Percentiles rank a stretch among this genome's conserved stretches.
phyloP scores from a whole-genome alignment of 495 filamentous ascomycete species.

The Aspergillus funiculosus region DNA sequence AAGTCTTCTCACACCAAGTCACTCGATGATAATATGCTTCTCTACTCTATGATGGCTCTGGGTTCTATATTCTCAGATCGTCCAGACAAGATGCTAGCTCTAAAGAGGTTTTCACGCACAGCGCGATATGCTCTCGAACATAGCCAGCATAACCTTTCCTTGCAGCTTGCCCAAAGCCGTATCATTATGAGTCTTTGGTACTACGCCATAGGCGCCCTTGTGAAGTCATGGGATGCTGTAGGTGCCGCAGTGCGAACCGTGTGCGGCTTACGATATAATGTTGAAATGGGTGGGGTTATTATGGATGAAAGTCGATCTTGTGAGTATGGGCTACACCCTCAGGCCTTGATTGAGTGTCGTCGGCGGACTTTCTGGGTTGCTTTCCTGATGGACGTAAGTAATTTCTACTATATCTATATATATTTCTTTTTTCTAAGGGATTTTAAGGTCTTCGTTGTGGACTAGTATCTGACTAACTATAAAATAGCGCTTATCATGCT shows the following conservation, averaged over 20 bases:
- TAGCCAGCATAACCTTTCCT: conserved; percentile 42
- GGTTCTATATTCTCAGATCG: conserved; percentile 53
- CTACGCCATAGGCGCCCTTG: conserved; percentile 48
- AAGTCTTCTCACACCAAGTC: conserved; percentile 48
- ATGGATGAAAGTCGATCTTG: conserved; percentile 38
- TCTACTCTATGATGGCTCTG: conserved; percentile 59
- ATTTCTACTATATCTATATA: not conserved
- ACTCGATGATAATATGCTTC: conserved; percentile 62
- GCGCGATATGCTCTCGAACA: conserved; percentile 53
- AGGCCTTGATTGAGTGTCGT: conserved; percentile 57
- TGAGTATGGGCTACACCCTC: conserved; percentile 53
- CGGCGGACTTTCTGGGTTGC: conserved; percentile 63
- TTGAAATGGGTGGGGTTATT: conserved; percentile 51
- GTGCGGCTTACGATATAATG: conserved; percentile 51
- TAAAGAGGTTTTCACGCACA: conserved; percentile 49
- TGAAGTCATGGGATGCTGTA: conserved; percentile 54
- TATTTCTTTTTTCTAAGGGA: no score
- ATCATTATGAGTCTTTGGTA: conserved; percentile 61
- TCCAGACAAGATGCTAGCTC: conserved; percentile 39
- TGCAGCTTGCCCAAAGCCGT: conserved; percentile 58
- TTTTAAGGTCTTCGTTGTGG: no score
- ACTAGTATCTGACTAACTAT: conserved; percentile 1
- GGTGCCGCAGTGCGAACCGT: conserved; percentile 55
- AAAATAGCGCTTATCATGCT: conserved; percentile 50
- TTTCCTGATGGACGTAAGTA: conserved; percentile 55